Conservation (phyloP, 2,329 filamentous ascomycete genomes). For the Hawksworthiomyces lignivorus region DNA sequence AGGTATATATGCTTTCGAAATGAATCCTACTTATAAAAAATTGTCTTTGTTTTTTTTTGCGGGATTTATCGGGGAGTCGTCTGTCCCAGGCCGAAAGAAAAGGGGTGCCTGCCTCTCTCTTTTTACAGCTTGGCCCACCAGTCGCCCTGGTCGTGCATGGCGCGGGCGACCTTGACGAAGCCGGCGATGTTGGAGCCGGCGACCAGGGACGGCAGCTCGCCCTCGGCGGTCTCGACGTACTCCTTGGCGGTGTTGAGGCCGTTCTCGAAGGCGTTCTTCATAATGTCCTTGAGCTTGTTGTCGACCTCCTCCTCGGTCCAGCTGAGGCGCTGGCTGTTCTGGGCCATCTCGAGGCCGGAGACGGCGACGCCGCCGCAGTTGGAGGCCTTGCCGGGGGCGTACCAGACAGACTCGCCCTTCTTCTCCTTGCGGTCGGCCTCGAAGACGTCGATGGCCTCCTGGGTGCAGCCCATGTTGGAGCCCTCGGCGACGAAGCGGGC, state of each 20-base stretch:
- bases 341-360: slow-evolving; percentile 96
- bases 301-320: slow-evolving; percentile 93
- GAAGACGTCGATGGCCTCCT: slow-evolving; percentile 89
- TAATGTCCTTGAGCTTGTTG: slow-evolving; percentile 81
- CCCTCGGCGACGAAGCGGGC: slow-evolving; percentile 87
- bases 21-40: not conserved
- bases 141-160: slow-evolving; percentile 95
- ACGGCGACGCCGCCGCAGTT: slow-evolving; percentile 97
- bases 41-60: slow-evolving; percentile 8
- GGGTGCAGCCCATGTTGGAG: slow-evolving; percentile 98
- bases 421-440: slow-evolving; percentile 69
- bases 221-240: slow-evolving; percentile 72
- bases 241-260: slow-evolving; percentile 83
- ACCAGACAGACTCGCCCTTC: slow-evolving; percentile 71
- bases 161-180: slow-evolving; percentile 89
- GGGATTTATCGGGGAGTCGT: too few species aligned
- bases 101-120: too few species aligned
- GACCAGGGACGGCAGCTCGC: slow-evolving; percentile 81
- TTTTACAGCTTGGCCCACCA: slow-evolving; percentile 54
- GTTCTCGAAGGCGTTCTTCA: slow-evolving; percentile 88
- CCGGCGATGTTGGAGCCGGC: slow-evolving; percentile 96
- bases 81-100: too few species aligned
- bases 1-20: too few species aligned
- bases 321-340: slow-evolving; percentile 78
- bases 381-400: slow-evolving; percentile 92